Evolutionary conservation across 2,329 filamentous ascomycete species (phyloP), one percentile per base, ranked within the genome.

Genomic region (Penicillium nordicum): DNA sequence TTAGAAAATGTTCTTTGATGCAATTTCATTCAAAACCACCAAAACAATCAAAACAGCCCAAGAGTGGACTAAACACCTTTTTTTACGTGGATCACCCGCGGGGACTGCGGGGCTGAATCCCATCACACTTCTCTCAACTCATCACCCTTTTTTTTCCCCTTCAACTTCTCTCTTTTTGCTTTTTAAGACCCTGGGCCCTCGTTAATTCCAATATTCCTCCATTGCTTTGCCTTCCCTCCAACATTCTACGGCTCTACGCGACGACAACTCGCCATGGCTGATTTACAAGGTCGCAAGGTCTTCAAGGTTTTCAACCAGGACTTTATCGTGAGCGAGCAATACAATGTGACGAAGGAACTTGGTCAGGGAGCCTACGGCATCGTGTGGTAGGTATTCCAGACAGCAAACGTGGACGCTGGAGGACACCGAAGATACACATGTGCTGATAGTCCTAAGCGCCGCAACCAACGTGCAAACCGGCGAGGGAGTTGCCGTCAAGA

Each of bases 281-380:
- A 86, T 68, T 76, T 86, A 59, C 78, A 80, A 62, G 86, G 86
- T 72, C 88, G 92, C 78, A 97, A 96, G 84, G 85, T 93, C 77
- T 97, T 96, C 84, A 96, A 96, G 87, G 92, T 99, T 75, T 99
- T 99, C 80, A 97, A 97, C 82, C 94, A 99, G 74, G 94, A 99
- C 80, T 99, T 99, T 74, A 87, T 97, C 68, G 94, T 97, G 71
- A 94, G 97, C 74, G 93, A 97, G 78, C 88, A 93, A 69, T 99
- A 99, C 80, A 96, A 90, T 64, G 94, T 99, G 64, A 97, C 93
- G 64, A 99, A 99, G 83, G 94, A 99, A 81, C 83, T 99, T 53
- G 94, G 94, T 44, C 94, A 99, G 77, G 94, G 94, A 72, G 94
- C 94, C 70, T 99, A 99, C 73, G 94, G 94, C 73, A 97, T 99